A percentile compares a stretch with the other conserved stretches of the same genome.
phyloP scores from a whole-genome alignment of 169 alveolate species.

The Plasmodium inui region DNA sequence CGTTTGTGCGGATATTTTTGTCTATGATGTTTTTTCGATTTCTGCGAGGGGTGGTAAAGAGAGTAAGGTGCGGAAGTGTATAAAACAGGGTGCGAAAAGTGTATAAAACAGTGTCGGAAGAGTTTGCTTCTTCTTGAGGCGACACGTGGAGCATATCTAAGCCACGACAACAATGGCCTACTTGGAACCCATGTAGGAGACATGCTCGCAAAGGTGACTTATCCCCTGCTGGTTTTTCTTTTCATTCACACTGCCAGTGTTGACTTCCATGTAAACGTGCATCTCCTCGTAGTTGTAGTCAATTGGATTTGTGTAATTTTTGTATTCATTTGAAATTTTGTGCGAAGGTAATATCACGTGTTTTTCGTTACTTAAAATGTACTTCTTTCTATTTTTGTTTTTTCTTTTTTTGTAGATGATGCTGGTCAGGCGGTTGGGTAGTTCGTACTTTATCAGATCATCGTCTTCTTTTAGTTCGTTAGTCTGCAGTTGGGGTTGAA shows the following conservation, averaged over 20 bases:
- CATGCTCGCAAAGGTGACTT: constrained; percentile 90
- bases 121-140: neutral
- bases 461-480: constrained; percentile 61
- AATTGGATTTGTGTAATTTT: constrained; percentile 26
- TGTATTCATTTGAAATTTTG: constrained; percentile 60
- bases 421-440: constrained; percentile 42
- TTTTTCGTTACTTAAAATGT: constrained; percentile 53
- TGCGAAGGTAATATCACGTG: constrained; percentile 61
- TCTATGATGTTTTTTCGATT: constrained; percentile 34
- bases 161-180: constrained; percentile 3
- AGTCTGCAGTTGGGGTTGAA: constrained; percentile 5
- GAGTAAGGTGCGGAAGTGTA: neutral
- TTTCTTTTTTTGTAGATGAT: constrained; percentile 72
- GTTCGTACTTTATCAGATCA: constrained; percentile 34
- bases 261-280: constrained; percentile 86
- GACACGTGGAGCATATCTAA: neutral
- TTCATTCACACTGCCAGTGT: constrained; percentile 89
- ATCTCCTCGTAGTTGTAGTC: constrained; percentile 75
- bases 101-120: neutral
- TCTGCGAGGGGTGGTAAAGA: neutral
- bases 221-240: constrained; percentile 87
- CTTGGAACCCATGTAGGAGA: constrained; percentile 90
- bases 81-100: neutral
- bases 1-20: constrained; percentile 88
- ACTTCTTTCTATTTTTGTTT: constrained; percentile 30